A percentile compares a stretch with the other conserved stretches of the same genome.
phyloP scores from a whole-genome alignment of 345 rosid genomes.

The Raphanus raphanistrum region DNA sequence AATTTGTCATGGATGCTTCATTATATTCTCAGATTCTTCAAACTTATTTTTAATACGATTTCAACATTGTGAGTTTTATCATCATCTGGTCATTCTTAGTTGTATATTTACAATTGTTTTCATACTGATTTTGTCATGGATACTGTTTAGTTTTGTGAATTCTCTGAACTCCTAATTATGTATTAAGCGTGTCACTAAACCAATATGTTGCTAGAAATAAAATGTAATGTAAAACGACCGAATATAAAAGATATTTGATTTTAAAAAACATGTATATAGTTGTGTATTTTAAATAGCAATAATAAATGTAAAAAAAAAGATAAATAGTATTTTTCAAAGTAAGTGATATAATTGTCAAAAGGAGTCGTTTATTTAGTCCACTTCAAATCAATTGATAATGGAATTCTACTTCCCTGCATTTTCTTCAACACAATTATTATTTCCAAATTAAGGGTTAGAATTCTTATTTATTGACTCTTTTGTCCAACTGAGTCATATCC shows the following conservation, averaged over 20 bases:
- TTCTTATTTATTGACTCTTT: conserved; percentile 35
- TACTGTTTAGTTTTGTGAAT: not conserved
- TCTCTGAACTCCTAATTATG: not conserved
- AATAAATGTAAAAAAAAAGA: not conserved
- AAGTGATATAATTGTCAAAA: conserved; percentile 33
- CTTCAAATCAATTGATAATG: conserved; percentile 38
- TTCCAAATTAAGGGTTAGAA: not conserved
- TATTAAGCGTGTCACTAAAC: not conserved
- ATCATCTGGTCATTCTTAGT: not conserved
- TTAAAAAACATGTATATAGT: no score
- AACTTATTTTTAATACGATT: no score
- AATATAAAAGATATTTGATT: conserved; percentile 1
- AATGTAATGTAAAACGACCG: not conserved
- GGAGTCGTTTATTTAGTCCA: conserved; percentile 31
- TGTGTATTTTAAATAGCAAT: not conserved
- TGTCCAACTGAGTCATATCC: conserved; percentile 9
- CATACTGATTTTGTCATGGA: not conserved
- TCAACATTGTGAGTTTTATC: not conserved
- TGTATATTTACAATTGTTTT: not conserved
- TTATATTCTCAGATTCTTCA: not conserved
- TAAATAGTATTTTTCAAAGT: conserved; percentile 3
- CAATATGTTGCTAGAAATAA: not conserved
- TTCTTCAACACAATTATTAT: conserved; percentile 22
- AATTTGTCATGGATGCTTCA: not conserved
- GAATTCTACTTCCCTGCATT: conserved; percentile 37